These are phyloP conservation scores for Aureobasidium sp. DNA, from an alignment of 2,329 filamentous ascomycete species.

Conservation along the genomic window DNA sequence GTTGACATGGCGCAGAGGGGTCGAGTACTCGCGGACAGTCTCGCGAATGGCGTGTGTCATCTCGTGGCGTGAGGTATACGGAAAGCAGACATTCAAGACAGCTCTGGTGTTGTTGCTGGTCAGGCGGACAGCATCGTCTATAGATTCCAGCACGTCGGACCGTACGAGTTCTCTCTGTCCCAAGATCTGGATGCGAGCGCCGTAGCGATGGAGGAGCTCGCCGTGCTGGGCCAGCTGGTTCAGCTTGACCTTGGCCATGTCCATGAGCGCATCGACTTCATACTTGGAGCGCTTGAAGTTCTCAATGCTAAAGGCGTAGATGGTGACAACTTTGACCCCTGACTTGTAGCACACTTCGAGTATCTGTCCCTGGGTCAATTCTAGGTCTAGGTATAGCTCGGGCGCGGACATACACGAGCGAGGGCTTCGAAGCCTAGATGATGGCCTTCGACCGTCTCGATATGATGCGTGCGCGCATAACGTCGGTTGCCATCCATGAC, in stretches of 20 bases:
- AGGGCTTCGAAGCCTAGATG: slow-evolving; percentile 92
- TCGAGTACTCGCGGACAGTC: slow-evolving; percentile 80
- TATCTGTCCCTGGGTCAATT: slow-evolving; percentile 42
- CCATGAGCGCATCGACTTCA: slow-evolving; percentile 94
- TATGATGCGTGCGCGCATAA: slow-evolving; percentile 81
- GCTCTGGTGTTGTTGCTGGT: slow-evolving; percentile 75
- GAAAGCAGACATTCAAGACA: slow-evolving; percentile 90
- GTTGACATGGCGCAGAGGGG: slow-evolving; percentile 44
- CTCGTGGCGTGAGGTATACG: slow-evolving; percentile 91
- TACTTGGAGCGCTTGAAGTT: slow-evolving; percentile 97
- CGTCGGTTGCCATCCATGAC: slow-evolving; percentile 98
- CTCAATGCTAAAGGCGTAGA: slow-evolving; percentile 98
- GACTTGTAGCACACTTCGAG: slow-evolving; percentile 98
- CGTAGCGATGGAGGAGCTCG: slow-evolving; percentile 85
- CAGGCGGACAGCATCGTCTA: slow-evolving; percentile 77
- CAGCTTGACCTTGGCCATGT: slow-evolving; percentile 92
- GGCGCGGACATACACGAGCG: slow-evolving; percentile 55
- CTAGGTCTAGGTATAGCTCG: background rate
- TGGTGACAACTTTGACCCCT: slow-evolving; percentile 91
- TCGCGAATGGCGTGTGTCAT: slow-evolving; percentile 83
- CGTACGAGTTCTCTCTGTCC: slow-evolving; percentile 78
- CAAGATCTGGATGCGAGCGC: slow-evolving; percentile 75
- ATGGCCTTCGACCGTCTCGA: slow-evolving; percentile 94
- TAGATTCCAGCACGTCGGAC: slow-evolving; percentile 77
- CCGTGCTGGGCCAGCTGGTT: slow-evolving; percentile 88